These are phyloP conservation scores for Hericium alpestre DNA, from an alignment of 768 basidiomycete species.

Conservation along the genomic window DNA sequence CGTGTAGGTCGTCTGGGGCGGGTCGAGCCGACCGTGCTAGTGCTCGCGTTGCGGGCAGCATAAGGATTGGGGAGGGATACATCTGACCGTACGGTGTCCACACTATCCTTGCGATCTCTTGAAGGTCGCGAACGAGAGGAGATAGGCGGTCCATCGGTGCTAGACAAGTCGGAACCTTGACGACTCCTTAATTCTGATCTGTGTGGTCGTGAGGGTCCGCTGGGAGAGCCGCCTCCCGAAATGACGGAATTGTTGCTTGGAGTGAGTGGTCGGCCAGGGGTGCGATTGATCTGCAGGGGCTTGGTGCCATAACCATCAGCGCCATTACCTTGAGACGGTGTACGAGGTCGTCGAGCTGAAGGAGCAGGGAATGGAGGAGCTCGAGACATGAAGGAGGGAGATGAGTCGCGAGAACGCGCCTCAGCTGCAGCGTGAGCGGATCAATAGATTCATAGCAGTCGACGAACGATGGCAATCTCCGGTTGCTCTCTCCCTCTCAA, in stretches of 20 bases:
- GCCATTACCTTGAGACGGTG: background rate
- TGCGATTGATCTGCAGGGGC: conserved; percentile 13
- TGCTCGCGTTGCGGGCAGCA: conserved; percentile 7
- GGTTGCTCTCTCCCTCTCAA: too few relatives aligned
- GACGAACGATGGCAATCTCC: too few relatives aligned
- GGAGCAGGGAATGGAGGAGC: conserved; percentile 42
- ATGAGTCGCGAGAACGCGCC: too few relatives aligned
- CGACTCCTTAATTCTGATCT: conserved; percentile 10
- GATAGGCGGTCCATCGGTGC: background rate
- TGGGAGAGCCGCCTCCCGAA: conserved; percentile 7
- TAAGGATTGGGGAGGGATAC: conserved; percentile 4
- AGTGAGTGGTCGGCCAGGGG: conserved; percentile 9
- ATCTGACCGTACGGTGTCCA: conserved; percentile 12
- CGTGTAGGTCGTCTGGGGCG: background rate
- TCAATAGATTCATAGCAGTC: too few relatives aligned
- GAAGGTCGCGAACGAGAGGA: background rate
- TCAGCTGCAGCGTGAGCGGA: too few relatives aligned
- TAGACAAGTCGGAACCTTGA: conserved; percentile 5
- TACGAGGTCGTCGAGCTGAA: conserved; percentile 6
- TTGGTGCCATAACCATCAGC: background rate
- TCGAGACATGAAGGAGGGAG: conserved; percentile 39
- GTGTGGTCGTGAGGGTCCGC: conserved; percentile 13
- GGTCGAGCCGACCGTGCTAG: conserved; percentile 1
- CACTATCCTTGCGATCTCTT: conserved; percentile 9
- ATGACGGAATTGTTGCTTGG: conserved; percentile 10